Evolutionary conservation across 148 eudicot genomes (phyloP).

Genomic region (Chenopodium formosanum): DNA sequence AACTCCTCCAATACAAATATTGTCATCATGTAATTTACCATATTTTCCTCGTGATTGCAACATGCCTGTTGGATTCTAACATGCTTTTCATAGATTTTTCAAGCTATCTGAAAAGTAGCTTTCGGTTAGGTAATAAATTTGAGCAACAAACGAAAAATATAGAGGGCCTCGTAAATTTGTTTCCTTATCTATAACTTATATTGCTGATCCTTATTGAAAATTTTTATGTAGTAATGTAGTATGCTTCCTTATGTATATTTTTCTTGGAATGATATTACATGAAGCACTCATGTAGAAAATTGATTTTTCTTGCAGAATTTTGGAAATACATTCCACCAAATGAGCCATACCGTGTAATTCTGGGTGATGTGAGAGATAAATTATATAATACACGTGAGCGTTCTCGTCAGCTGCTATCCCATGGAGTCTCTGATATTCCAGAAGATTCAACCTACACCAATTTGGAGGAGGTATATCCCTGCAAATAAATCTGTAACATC

Average conservation of each 20-base stretch:
- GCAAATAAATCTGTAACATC: background rate
- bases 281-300: background rate
- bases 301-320: constrained; percentile 57
- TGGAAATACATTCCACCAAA: constrained; percentile 88
- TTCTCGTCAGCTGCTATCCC: constrained; percentile 74
- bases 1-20: background rate
- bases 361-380: constrained; percentile 94
- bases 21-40: background rate
- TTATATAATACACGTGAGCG: constrained; percentile 91
- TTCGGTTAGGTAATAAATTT: too few species aligned
- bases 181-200: background rate
- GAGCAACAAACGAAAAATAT: background rate
- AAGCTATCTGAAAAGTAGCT: background rate
- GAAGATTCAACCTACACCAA: constrained; percentile 76
- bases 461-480: constrained; percentile 63
- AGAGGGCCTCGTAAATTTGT: background rate
- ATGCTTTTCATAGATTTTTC: background rate
- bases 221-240: too few species aligned
- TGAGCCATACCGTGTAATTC: constrained; percentile 94
- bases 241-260: background rate
- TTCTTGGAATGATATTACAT: constrained; percentile 6
- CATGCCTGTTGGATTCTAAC: background rate
- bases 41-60: background rate
- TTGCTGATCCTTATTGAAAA: background rate
- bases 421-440: constrained; percentile 79